phyloP scores from a whole-genome alignment of 345 rosid species.

The Ceriops tagal region DNA sequence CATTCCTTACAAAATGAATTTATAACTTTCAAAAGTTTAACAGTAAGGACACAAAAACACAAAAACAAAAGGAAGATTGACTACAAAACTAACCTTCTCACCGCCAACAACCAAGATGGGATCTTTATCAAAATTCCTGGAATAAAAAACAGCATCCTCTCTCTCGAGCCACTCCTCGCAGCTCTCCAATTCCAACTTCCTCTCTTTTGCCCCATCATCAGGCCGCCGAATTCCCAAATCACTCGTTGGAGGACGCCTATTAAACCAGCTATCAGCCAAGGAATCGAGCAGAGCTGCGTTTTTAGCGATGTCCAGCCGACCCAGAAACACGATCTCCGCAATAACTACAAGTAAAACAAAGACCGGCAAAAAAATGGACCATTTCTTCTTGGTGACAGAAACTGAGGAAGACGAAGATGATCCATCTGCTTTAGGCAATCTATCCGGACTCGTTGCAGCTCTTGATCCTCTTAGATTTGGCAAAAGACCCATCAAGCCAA shows the following conservation, averaged over 20 bases:
- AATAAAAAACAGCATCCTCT: constrained; percentile 57
- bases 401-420: constrained; percentile 29
- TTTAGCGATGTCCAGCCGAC: constrained; percentile 70
- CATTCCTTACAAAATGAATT: not conserved
- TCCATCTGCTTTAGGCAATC: constrained; percentile 29
- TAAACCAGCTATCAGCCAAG: constrained; percentile 55
- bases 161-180: constrained; percentile 80
- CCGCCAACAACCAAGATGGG: constrained; percentile 62
- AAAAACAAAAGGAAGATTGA: not conserved
- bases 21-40: not conserved
- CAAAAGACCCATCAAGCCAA: constrained; percentile 44
- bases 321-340: constrained; percentile 75
- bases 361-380: constrained; percentile 57
- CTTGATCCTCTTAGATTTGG: constrained; percentile 61
- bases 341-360: constrained; percentile 64
- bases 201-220: constrained; percentile 10
- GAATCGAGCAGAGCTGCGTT: constrained; percentile 62
- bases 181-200: constrained; percentile 25
- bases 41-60: not conserved
- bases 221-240: constrained; percentile 13
- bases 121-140: constrained; percentile 71
- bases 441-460: constrained; percentile 35
- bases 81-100: constrained; percentile 31
- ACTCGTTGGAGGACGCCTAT: constrained; percentile 22
- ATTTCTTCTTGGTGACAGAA: constrained; percentile 40